Conservation (phyloP, 805 yeast genomes). For the Kodamaea neixiangensis region DNA sequence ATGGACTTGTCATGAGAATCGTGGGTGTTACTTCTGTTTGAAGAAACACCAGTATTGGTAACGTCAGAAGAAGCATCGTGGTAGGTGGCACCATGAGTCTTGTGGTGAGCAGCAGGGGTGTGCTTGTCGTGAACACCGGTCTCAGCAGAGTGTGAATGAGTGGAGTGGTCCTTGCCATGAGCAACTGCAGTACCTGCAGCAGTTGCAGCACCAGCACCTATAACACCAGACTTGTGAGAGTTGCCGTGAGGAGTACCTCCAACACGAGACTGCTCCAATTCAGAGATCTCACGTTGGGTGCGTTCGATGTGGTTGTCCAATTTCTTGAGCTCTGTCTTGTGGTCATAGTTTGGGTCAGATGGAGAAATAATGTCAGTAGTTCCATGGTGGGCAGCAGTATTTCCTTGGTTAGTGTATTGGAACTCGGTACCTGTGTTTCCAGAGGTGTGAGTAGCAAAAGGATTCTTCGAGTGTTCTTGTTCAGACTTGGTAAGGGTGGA, state of each 20-base stretch:
- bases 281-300: conserved; percentile 27
- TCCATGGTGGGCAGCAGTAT: not conserved
- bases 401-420: not conserved
- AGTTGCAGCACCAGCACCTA: conserved; percentile 12
- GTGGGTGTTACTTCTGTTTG: not conserved
- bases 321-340: conserved; percentile 23
- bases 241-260: not conserved
- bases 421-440: not conserved
- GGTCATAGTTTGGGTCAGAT: conserved; percentile 20
- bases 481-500: too few relatives aligned
- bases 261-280: conserved; percentile 7
- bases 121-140: not conserved
- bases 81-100: not conserved
- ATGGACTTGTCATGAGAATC: not conserved
- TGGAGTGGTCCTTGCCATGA: not conserved
- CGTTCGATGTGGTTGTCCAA: conserved; percentile 26
- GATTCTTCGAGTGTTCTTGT: not conserved
- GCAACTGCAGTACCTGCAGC: conserved; percentile 1
- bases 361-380: conserved; percentile 2
- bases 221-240: conserved; percentile 9
- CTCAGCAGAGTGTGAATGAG: not conserved
- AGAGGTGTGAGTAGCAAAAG: not conserved
- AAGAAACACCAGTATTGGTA: not conserved
- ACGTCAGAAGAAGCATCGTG: not conserved
- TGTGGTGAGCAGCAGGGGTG: not conserved